Evolutionary conservation across 257 asterid species (phyloP), one percentile per base, ranked within the genome.

Genomic region (Nicotiana paniculata): DNA sequence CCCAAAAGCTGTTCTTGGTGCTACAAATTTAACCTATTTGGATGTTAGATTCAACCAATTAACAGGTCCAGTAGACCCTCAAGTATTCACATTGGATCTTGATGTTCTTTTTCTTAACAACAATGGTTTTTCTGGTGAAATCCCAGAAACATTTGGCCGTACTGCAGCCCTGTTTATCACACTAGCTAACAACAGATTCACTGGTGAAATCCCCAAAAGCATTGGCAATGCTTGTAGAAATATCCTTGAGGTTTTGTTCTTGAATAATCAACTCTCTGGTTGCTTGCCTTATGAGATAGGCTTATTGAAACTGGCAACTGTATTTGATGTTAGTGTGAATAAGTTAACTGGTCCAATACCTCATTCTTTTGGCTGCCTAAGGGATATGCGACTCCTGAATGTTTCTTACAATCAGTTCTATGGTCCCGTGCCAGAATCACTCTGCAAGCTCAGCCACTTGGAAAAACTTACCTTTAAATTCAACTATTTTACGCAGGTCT

Each of bases 271-370:
- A 0, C 87, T 93, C 8, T 85, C 90, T 4, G 94, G 96, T 26
- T 92, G 96, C 81, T 92, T 93, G 15, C 98, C 98, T 0, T 85
- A 82, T 79, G 89, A 92, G 81, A 90, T 92, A 3, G 98, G 97
- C 3, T 6, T 83, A 6, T 78, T 92, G 83, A 77, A 81, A 54
- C 82, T 85, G 32, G 39, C 87, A 2, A 83, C 68, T 1, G 26
- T 87, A 0, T 88, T 93, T 54, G 94, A 93, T 77, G 95, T 86
- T 32, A 88, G 96, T 82, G 8, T 0, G n/a, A 93, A 93, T 80
- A n/a, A 3, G 0, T 66, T 93, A 78, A 92, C 98, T 0, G 94
- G 98, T 48, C 96, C 94, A 0, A 87, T 93, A 1, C 96, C 97
- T 0, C 77, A 57, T 12, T 93, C 98, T 0, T 92, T 92, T 26